Evolutionary conservation across 192 early-diverging fungal genomes (phyloP).

Genomic region (Physocladia obscura): DNA sequence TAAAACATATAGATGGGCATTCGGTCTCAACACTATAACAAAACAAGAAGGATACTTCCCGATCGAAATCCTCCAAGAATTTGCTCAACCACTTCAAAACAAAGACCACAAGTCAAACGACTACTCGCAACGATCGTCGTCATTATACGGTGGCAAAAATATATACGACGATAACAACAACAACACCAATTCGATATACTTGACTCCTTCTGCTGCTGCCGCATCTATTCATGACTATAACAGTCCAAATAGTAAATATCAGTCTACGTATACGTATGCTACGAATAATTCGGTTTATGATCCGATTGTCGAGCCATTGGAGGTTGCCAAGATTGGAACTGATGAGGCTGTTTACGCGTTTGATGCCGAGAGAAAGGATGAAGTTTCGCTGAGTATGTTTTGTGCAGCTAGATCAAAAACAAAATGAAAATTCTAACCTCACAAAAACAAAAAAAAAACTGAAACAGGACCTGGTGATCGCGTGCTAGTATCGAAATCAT

Average conservation of each 20-base stretch:
- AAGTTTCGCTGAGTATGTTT: background rate
- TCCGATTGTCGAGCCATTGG: background rate
- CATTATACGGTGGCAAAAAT: background rate
- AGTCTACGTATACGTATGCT: background rate
- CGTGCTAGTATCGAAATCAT: background rate
- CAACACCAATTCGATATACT: background rate
- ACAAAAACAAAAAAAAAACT: background rate
- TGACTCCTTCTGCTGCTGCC: background rate
- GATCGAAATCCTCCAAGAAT: constrained; percentile 4
- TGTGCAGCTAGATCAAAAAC: background rate
- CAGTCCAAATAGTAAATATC: background rate
- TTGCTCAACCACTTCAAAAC: background rate
- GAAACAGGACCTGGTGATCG: background rate
- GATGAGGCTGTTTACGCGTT: background rate
- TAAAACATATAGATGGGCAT: constrained; percentile 25
- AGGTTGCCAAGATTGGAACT: background rate
- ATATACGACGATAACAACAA: background rate
- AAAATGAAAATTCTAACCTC: background rate
- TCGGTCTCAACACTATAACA: constrained; percentile 13
- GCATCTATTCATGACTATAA: background rate
- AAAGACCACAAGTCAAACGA: too few relatives aligned
- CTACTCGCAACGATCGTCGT: background rate
- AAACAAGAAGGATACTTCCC: constrained; percentile 5
- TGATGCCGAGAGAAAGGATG: background rate
- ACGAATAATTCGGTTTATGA: background rate